These are phyloP conservation scores for Trametes maxima DNA, from an alignment of 768 basidiomycete genomes.

Conservation along the genomic window DNA sequence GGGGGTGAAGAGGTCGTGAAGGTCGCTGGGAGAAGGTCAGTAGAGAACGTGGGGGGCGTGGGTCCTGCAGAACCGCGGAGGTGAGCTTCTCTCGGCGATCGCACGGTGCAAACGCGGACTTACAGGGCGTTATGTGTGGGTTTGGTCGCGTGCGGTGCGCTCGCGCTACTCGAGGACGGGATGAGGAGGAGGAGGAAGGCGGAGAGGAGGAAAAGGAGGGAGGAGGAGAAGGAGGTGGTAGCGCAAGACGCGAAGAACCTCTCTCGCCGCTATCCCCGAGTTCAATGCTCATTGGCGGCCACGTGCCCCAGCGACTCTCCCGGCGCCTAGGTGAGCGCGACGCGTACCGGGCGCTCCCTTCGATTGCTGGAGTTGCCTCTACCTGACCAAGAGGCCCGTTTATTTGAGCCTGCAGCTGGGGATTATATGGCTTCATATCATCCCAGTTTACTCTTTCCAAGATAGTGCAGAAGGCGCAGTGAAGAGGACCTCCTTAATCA, in stretches of 20 bases:
- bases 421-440: no score
- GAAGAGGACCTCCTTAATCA: no score
- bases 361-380: background rate
- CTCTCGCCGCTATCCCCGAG: conserved; percentile 8
- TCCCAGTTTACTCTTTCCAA: no score
- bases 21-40: conserved; percentile 22
- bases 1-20: conserved; percentile 10
- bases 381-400: no score
- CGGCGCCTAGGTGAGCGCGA: background rate
- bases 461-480: no score
- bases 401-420: no score
- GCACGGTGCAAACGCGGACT: background rate
- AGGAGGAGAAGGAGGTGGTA: conserved; percentile 5
- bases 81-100: conserved; percentile 18
- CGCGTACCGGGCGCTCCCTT: background rate
- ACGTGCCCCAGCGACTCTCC: background rate
- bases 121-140: background rate
- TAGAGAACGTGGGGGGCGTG: conserved; percentile 27
- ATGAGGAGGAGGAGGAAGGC: background rate
- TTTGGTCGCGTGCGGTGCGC: background rate
- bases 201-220: conserved; percentile 1
- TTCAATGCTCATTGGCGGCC: conserved; percentile 6
- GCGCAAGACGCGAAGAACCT: conserved; percentile 7
- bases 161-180: conserved; percentile 3
- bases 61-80: conserved; percentile 1